Conservation (phyloP, 352 stramenopile genomes). For the Globisporangium perplexum region DNA sequence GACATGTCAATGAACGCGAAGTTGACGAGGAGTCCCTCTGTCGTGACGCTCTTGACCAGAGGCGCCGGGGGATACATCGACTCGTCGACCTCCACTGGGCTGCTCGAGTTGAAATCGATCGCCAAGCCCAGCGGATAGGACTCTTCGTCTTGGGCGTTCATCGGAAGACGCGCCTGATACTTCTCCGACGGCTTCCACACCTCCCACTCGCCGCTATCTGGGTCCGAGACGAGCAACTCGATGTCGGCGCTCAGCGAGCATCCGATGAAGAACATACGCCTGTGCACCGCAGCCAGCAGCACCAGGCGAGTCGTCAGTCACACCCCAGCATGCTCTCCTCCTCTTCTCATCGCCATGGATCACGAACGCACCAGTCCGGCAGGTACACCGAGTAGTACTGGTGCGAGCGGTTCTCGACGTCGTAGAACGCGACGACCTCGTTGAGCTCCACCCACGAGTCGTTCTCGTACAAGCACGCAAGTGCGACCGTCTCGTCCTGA, state of each 20-base stretch:
- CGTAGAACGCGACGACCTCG: constrained; percentile 57
- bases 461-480: constrained; percentile 54
- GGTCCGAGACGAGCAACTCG: constrained; percentile 63
- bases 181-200: constrained; percentile 74
- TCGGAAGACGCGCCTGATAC: constrained; percentile 67
- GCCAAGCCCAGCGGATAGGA: constrained; percentile 53
- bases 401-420: constrained; percentile 45
- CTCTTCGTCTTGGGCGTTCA: constrained; percentile 65
- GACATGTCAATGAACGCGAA: constrained; percentile 68
- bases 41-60: constrained; percentile 51
- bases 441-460: constrained; percentile 45
- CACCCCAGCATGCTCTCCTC: background rate
- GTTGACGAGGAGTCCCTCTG: constrained; percentile 54
- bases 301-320: background rate
- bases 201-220: constrained; percentile 51
- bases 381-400: constrained; percentile 66
- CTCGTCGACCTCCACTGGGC: constrained; percentile 44
- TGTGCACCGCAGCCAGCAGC: constrained; percentile 8
- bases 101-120: constrained; percentile 53
- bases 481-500: constrained; percentile 41
- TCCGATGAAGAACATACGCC: constrained; percentile 78
- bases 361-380: constrained; percentile 39
- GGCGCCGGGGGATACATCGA: constrained; percentile 36
- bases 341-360: background rate
- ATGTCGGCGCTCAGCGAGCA: constrained; percentile 78